Percentiles rank a stretch among this genome's conserved stretches.
These are phyloP conservation scores for Lizanozyma gosingica DNA, from an alignment of 1,139 yeast genomes.

Conservation along the genomic window DNA sequence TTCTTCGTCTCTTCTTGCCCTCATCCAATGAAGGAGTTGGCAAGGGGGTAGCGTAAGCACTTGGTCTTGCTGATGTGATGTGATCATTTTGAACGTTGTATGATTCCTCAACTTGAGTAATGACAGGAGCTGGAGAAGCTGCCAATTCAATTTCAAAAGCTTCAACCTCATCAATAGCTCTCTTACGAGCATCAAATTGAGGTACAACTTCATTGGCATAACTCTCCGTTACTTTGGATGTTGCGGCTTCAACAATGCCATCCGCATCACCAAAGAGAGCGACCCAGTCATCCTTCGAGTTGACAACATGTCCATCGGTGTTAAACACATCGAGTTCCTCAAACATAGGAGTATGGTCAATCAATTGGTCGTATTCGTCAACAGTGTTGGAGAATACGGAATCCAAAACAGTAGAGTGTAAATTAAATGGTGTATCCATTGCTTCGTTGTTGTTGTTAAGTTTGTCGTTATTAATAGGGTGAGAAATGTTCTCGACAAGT, in stretches of 20 bases:
- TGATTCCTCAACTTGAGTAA: neutral
- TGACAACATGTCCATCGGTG: slow-evolving; percentile 36
- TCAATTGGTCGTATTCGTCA: slow-evolving; percentile 27
- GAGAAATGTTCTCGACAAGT: slow-evolving; percentile 1
- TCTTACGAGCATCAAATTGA: neutral
- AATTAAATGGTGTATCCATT: slow-evolving; percentile 33
- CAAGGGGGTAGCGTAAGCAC: neutral
- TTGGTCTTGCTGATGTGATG: neutral
- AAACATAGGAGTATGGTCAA: slow-evolving; percentile 58
- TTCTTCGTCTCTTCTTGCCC: slow-evolving; percentile 4
- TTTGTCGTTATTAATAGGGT: slow-evolving; percentile 7
- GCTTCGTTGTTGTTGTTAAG: slow-evolving; percentile 6
- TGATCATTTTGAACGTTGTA: slow-evolving; percentile 3
- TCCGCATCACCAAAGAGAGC: slow-evolving; percentile 48
- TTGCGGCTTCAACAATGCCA: slow-evolving; percentile 17
- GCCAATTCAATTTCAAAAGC: neutral
- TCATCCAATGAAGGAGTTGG: slow-evolving; percentile 20
- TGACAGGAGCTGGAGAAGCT: neutral
- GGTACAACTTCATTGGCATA: neutral
- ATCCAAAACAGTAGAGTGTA: slow-evolving; percentile 53
- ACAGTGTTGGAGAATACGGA: slow-evolving; percentile 49
- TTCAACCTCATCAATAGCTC: neutral
- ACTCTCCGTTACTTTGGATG: slow-evolving; percentile 12
- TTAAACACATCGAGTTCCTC: slow-evolving; percentile 41
- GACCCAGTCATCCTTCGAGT: slow-evolving; percentile 49